Percentiles rank a stretch among this genome's conserved stretches.
Conservation (phyloP, 1,284 basidiomycete species). For the Retiboletus flavoniger region DNA sequence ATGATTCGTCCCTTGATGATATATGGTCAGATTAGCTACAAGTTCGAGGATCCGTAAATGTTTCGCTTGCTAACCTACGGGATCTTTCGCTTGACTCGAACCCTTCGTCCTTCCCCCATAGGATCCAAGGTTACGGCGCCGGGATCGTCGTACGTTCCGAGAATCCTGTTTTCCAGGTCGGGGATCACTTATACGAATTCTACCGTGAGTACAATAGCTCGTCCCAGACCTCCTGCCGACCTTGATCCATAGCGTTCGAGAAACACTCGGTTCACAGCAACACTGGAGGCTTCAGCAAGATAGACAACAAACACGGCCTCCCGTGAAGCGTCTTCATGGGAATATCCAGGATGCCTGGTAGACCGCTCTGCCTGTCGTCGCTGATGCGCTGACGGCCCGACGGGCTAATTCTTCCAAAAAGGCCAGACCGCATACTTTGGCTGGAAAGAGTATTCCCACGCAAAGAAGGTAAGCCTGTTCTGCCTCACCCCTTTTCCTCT, state of each 20-base stretch:
- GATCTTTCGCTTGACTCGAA: background rate
- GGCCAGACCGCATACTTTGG: constrained; percentile 13
- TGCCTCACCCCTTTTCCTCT: background rate
- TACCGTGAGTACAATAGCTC: background rate
- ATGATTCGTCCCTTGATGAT: background rate
- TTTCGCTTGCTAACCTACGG: background rate
- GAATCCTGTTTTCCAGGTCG: too few relatives aligned
- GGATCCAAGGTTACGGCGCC: too few relatives aligned
- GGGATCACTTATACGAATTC: background rate
- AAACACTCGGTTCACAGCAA: constrained; percentile 10
- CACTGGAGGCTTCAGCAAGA: background rate
- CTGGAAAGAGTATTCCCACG: constrained; percentile 13
- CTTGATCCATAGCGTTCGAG: constrained; percentile 3
- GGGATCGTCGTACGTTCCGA: too few relatives aligned
- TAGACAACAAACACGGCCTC: constrained; percentile 10
- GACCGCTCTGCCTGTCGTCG: background rate
- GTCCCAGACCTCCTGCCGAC: background rate
- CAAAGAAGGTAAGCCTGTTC: constrained; percentile 9
- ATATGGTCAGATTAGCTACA: background rate
- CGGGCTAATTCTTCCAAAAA: background rate
- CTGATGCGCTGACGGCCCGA: background rate
- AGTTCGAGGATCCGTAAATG: background rate
- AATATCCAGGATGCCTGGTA: constrained; percentile 8
- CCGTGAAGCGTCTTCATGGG: constrained; percentile 17
- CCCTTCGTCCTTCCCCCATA: too few relatives aligned